Conservation (phyloP, 805 yeast genomes). For the Suhomyces xylopsoci region DNA sequence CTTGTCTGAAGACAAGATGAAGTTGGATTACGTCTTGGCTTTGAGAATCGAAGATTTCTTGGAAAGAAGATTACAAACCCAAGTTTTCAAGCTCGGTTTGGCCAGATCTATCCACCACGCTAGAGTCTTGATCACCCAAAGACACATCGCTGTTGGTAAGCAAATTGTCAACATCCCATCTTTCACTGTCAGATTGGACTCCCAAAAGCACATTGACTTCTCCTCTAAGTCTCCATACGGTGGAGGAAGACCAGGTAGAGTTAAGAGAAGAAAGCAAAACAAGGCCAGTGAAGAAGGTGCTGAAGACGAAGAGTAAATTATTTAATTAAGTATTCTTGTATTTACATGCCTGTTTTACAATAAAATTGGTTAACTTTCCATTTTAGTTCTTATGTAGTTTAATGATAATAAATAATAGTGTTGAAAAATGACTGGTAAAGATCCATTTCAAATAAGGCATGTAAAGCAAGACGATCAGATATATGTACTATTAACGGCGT, state of each 20-base stretch:
- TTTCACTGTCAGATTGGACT: conserved; percentile 99
- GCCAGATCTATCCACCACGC: conserved; percentile 99
- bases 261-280: conserved; percentile 87
- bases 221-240: conserved; percentile 99
- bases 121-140: conserved; percentile 96
- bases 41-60: conserved; percentile 97
- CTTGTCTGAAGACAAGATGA: conserved; percentile 98
- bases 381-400: conserved; percentile 10
- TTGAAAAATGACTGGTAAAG: not conserved
- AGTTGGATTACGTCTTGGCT: conserved; percentile 99
- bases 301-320: conserved; percentile 71
- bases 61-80: conserved; percentile 99
- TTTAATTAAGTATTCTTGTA: conserved; percentile 11
- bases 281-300: conserved; percentile 65
- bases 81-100: conserved; percentile 98
- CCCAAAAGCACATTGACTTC: conserved; percentile 99
- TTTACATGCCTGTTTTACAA: conserved; percentile 6
- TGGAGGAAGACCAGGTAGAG: conserved; percentile 99
- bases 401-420: conserved; percentile 5
- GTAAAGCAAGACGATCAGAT: not conserved
- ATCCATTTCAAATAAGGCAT: not conserved
- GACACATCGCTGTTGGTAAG: conserved; percentile 99
- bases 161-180: conserved; percentile 98
- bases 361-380: conserved; percentile 11
- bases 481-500: too few relatives aligned